These are phyloP conservation scores for Oenanthe javanica DNA, from an alignment of 140 eudicot species.

Conservation along the genomic window DNA sequence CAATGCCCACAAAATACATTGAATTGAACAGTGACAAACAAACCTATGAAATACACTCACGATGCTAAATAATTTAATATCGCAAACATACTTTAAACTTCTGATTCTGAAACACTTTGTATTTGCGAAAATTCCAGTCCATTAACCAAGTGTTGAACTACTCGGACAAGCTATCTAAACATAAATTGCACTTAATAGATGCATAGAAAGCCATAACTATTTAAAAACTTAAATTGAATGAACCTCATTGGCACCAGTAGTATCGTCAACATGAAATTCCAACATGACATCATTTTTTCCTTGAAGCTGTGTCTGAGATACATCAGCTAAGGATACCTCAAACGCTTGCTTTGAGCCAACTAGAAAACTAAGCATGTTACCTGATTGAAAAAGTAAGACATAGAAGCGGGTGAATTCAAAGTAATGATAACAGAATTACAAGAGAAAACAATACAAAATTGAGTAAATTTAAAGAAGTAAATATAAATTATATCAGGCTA, in stretches of 20 bases:
- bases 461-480: not conserved
- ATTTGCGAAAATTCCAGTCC: not conserved
- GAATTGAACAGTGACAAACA: not conserved
- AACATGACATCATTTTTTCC: constrained; percentile 91
- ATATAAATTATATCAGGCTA: not conserved
- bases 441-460: not conserved
- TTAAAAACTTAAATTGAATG: not conserved
- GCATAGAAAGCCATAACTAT: not conserved
- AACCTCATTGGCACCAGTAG: constrained; percentile 99
- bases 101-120: not conserved
- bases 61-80: not conserved
- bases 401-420: not conserved
- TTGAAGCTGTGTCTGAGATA: constrained; percentile 89
- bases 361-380: constrained; percentile 75
- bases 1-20: not conserved
- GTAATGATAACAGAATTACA: not conserved
- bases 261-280: constrained; percentile 98
- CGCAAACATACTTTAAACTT: not conserved
- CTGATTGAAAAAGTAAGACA: constrained; percentile 25
- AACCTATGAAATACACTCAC: not conserved
- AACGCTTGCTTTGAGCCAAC: constrained; percentile 91
- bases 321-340: constrained; percentile 93
- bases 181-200: not conserved
- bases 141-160: not conserved
- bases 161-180: not conserved